phyloP scores from a whole-genome alignment of 2,329 filamentous ascomycete genomes.

The Fusarium sp. region DNA sequence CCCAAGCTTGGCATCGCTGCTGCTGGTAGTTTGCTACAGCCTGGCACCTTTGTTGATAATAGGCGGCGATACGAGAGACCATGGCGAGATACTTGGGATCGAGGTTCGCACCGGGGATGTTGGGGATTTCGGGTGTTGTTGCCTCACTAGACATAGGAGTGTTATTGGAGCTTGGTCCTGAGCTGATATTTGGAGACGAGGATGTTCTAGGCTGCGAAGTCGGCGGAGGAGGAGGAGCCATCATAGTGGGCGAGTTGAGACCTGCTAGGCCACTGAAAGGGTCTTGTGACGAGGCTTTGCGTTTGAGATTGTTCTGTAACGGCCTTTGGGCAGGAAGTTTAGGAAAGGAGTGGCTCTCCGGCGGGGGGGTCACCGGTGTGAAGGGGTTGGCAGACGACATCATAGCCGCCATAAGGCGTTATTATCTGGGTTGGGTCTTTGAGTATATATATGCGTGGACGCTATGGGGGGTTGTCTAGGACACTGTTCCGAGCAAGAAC shows the following conservation, averaged over 20 bases:
- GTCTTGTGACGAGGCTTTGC: constrained; percentile 47
- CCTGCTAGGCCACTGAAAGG: constrained; percentile 31
- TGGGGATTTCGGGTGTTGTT: constrained; percentile 42
- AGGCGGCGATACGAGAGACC: constrained; percentile 61
- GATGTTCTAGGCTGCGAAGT: constrained; percentile 44
- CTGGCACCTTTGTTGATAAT: constrained; percentile 63
- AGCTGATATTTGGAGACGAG: constrained; percentile 39
- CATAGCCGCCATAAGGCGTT: constrained; percentile 48
- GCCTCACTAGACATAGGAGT: constrained; percentile 38
- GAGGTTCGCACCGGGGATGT: constrained; percentile 45
- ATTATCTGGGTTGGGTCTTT: constrained; percentile 27
- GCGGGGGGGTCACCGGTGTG: constrained; percentile 48
- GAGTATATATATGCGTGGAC: constrained; percentile 31
- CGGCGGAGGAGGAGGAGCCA: constrained; percentile 42
- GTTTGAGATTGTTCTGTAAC: constrained; percentile 46
- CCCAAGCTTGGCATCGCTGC: constrained; percentile 62
- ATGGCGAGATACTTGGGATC: constrained; percentile 60
- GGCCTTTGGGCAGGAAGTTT: constrained; percentile 49
- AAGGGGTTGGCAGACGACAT: constrained; percentile 51
- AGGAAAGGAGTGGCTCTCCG: constrained; percentile 49
- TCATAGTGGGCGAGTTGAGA: constrained; percentile 40
- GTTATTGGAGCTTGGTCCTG: constrained; percentile 29
- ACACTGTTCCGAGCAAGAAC: constrained; percentile 31
- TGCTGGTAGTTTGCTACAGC: constrained; percentile 62
- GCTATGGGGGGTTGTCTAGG: constrained; percentile 13